phyloP scores from a whole-genome alignment of 352 stramenopile species.

The Saprolegnia diclina region DNA sequence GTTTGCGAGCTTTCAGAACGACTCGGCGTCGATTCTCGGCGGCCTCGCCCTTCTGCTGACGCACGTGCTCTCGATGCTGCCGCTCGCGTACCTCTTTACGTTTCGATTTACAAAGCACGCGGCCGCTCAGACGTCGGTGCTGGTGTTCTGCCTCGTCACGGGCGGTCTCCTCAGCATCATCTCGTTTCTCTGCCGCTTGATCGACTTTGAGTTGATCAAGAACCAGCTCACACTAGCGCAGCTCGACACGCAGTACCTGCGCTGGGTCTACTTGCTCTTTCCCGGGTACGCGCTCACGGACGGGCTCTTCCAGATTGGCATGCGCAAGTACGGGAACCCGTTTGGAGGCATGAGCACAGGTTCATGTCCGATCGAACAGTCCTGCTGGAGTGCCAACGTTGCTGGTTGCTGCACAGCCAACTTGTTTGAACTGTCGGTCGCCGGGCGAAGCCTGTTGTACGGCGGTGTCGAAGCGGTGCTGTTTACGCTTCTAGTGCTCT shows the following conservation, averaged over 20 bases:
- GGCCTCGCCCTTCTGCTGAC: constrained; percentile 38
- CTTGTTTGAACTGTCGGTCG: constrained; percentile 55
- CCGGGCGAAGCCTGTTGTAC: constrained; percentile 45
- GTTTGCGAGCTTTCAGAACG: constrained; percentile 32
- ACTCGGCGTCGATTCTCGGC: constrained; percentile 38
- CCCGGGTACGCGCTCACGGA: constrained; percentile 64
- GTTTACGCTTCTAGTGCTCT: constrained; percentile 44
- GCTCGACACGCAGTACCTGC: constrained; percentile 60
- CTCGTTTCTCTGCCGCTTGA: constrained; percentile 65
- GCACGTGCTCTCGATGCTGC: constrained; percentile 46
- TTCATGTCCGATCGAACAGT: constrained; percentile 4
- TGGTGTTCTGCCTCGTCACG: constrained; percentile 54
- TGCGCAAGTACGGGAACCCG: constrained; percentile 40
- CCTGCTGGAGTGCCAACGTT: constrained; percentile 45
- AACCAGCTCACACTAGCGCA: constrained; percentile 44
- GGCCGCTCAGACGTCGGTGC: constrained; percentile 52
- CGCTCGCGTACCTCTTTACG: constrained; percentile 58
- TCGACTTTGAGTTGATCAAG: constrained; percentile 39
- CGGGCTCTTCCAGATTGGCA: constrained; percentile 64
- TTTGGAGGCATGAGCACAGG: constrained; percentile 1
- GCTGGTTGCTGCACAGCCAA: constrained; percentile 40
- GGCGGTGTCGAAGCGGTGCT: constrained; percentile 38
- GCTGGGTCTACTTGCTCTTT: constrained; percentile 68
- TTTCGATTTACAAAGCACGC: constrained; percentile 57
- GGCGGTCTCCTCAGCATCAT: constrained; percentile 67